Evolutionary conservation across 2,329 filamentous ascomycete genomes (phyloP), one percentile per base, ranked within the genome.

Genomic region (Byssochlamys sp.): DNA sequence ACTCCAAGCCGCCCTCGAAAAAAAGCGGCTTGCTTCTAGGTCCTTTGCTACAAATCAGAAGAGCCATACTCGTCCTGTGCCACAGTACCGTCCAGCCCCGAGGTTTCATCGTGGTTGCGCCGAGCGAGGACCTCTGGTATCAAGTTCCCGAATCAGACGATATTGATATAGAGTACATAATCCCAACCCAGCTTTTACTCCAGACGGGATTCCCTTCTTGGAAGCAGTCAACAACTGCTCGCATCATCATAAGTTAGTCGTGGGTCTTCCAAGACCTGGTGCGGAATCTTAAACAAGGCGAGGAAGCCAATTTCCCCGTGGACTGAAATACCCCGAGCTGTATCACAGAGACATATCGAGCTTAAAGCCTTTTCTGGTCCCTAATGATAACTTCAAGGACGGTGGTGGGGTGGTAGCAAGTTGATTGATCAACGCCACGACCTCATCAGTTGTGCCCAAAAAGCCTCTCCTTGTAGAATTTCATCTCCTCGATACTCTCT

Each of bases 401-500:
- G 19, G 39, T n/a, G 19, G 14, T 6, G 19, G 4, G 39, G 14
- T n/a, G 14, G n/a, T 19, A 19, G 5, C 35, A 45, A 7, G 35
- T 2, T 45, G n/a, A 19, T 2, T 45, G n/a, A 19, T 45, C 39
- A 6, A 45, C 19, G 39, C 39, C 39, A 45, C 31, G 9, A 9
- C 27, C 31, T 11, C 55, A 19, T 54, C 14, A 57, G 19, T 49
- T 48, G 10, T 53, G 67, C 62, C 62, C 67, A 71, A 95, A 95
- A 57, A 95, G 81, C 19, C 76, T 77, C 59, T 86, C 78, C 66
- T 83, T 84, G 73, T 96, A 97, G 70, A 88, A 96, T 66, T 78
- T 84, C 56, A 92, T 92, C 77, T 99, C 94, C 57, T 83, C 86
- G 61, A 99, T 96, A 73, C 92, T 97, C 77, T 99, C 94, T 60